A percentile compares a stretch with the other conserved stretches of the same genome.
These are phyloP conservation scores for Conticribra weissflogii DNA, from an alignment of 108 stramenopile genomes.

Conservation along the genomic window DNA sequence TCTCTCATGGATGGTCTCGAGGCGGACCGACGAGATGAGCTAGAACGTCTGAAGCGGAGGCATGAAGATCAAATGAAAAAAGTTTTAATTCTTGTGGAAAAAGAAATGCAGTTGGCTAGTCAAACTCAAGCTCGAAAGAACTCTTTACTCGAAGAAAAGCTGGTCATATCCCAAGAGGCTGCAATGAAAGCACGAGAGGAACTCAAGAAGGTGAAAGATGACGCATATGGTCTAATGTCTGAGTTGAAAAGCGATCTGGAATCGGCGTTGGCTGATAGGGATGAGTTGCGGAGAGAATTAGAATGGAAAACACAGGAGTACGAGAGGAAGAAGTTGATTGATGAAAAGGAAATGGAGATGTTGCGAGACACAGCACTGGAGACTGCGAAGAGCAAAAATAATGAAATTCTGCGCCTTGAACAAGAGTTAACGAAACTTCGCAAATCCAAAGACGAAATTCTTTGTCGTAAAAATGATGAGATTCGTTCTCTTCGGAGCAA, in stretches of 20 bases:
- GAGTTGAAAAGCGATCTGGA: background rate
- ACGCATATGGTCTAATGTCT: background rate
- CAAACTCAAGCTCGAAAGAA: background rate
- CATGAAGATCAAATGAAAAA: background rate
- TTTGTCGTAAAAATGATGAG: background rate
- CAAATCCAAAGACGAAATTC: background rate
- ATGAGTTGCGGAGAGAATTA: background rate
- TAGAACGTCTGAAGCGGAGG: background rate
- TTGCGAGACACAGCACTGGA: no score
- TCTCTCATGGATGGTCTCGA: background rate
- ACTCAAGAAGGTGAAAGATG: background rate
- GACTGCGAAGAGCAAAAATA: no score
- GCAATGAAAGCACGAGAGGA: background rate
- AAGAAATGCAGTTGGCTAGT: background rate
- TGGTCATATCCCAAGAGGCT: background rate
- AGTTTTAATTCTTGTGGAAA: background rate
- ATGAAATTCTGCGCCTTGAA: background rate
- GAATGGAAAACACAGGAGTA: background rate
- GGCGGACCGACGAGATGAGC: background rate
- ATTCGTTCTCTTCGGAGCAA: background rate
- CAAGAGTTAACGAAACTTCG: background rate
- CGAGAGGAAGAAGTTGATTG: background rate
- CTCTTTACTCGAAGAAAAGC: background rate
- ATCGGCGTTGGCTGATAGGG: background rate
- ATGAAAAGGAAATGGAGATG: background rate